Percentiles rank a stretch among this genome's conserved stretches.
Conservation (phyloP, 345 rosid genomes). For the Sisymbrium irio region DNA sequence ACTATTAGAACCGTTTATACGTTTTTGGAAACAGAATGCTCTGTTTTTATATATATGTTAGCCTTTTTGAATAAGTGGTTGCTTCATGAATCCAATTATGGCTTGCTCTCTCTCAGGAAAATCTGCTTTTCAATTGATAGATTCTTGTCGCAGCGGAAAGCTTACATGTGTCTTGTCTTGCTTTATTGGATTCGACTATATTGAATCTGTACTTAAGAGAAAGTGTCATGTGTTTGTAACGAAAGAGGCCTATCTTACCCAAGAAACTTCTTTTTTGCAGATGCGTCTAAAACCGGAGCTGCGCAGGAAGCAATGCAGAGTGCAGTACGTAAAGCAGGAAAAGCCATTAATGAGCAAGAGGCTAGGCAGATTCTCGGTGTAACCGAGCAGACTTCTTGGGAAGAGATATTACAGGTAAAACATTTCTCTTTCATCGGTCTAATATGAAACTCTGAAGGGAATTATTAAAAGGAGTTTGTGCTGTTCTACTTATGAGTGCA, state of each 20-base stretch:
- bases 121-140: not conserved
- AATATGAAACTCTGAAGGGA: not conserved
- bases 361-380: slow-evolving; percentile 93
- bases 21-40: not conserved
- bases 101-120: not conserved
- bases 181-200: not conserved
- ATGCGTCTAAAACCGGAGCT: slow-evolving; percentile 77
- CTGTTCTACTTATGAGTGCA: slow-evolving; percentile 36
- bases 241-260: not conserved
- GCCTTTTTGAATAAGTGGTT: not conserved
- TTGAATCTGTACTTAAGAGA: not conserved
- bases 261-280: slow-evolving; percentile 37
- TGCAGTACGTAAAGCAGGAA: slow-evolving; percentile 55
- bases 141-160: not conserved
- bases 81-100: not conserved
- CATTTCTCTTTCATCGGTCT: not conserved
- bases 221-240: not conserved
- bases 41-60: not conserved
- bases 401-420: slow-evolving; percentile 67
- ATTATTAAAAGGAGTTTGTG: slow-evolving; percentile 14
- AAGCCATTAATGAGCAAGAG: slow-evolving; percentile 74
- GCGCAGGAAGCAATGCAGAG: slow-evolving; percentile 83
- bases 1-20: not conserved
- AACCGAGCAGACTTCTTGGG: slow-evolving; percentile 65
- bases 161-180: not conserved